phyloP scores from a whole-genome alignment of 2,329 filamentous ascomycete genomes.

The Coniochaeta sp. region DNA sequence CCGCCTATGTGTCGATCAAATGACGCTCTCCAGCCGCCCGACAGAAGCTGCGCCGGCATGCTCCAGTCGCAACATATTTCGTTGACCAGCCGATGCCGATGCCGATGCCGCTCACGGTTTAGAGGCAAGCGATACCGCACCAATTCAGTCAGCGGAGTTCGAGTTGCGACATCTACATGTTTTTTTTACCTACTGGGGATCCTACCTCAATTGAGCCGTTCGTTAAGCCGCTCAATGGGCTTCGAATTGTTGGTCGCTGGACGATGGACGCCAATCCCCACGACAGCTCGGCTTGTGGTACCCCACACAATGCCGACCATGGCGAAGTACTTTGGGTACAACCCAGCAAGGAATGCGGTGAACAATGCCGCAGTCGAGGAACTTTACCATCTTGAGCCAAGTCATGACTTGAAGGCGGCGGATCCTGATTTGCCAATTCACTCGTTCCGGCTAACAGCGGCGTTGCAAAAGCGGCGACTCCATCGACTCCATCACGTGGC shows the following conservation, averaged over 20 bases:
- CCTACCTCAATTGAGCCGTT: neutral
- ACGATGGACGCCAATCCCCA: neutral
- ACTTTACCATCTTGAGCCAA: neutral
- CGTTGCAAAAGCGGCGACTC: neutral
- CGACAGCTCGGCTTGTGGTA: neutral
- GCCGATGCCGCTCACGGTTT: neutral
- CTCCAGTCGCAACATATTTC: neutral
- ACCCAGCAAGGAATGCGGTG: neutral
- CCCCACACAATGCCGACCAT: neutral
- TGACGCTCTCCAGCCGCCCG: neutral
- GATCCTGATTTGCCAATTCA: neutral
- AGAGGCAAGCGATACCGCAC: neutral
- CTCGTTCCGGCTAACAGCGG: neutral
- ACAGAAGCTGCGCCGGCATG: neutral
- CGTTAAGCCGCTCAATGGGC: neutral
- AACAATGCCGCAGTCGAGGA: neutral
- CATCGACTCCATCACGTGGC: neutral
- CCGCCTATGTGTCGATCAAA: neutral
- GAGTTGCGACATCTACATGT: neutral
- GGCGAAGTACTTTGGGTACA: neutral
- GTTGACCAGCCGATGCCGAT: too few species aligned
- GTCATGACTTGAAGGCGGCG: neutral
- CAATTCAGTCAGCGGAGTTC: neutral
- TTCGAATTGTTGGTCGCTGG: neutral
- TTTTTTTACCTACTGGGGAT: neutral